Evolutionary conservation across 2,329 filamentous ascomycete genomes (phyloP).

Genomic region (Myriosclerotinia duriaeana): DNA sequence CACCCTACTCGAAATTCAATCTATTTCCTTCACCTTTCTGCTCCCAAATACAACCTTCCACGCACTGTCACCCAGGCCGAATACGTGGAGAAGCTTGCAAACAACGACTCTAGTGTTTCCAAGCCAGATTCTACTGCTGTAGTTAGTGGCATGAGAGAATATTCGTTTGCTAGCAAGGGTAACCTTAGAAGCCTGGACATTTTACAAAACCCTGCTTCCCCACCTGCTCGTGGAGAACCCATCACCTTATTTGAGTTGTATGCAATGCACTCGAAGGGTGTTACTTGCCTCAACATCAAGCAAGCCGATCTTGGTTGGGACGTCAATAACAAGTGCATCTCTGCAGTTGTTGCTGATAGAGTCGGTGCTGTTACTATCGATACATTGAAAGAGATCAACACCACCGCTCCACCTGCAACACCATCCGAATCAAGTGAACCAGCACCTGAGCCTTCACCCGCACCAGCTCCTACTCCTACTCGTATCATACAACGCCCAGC

Average conservation of each 20-base stretch:
- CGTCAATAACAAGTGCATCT: slow-evolving; percentile 81
- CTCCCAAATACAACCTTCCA: slow-evolving; percentile 82
- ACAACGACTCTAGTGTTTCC: slow-evolving; percentile 70
- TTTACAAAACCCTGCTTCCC: slow-evolving; percentile 67
- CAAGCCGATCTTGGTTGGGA: slow-evolving; percentile 91
- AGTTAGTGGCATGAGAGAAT: slow-evolving; percentile 94
- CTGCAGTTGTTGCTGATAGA: slow-evolving; percentile 72
- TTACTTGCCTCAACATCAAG: slow-evolving; percentile 84
- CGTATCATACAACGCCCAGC: slow-evolving; percentile 36
- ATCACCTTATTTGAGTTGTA: slow-evolving; percentile 89
- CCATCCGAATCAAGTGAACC: slow-evolving; percentile 13
- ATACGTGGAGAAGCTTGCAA: slow-evolving; percentile 76
- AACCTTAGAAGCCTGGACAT: slow-evolving; percentile 88
- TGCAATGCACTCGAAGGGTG: slow-evolving; percentile 94
- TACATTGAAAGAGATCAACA: slow-evolving; percentile 54
- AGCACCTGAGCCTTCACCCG: slow-evolving; percentile 26
- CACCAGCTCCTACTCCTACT: slow-evolving; percentile 33
- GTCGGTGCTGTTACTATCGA: slow-evolving; percentile 72
- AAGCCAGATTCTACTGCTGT: slow-evolving; percentile 93
- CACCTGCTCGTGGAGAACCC: slow-evolving; percentile 61
- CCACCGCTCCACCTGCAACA: slow-evolving; percentile 26
- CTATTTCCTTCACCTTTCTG: slow-evolving; percentile 94
- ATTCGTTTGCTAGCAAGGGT: slow-evolving; percentile 85
- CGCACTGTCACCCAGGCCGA: slow-evolving; percentile 81
- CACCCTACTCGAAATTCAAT: slow-evolving; percentile 96